Evolutionary conservation across 108 stramenopile species (phyloP), one percentile per base, ranked within the genome.

Genomic region (Stephanodiscus triporus): DNA sequence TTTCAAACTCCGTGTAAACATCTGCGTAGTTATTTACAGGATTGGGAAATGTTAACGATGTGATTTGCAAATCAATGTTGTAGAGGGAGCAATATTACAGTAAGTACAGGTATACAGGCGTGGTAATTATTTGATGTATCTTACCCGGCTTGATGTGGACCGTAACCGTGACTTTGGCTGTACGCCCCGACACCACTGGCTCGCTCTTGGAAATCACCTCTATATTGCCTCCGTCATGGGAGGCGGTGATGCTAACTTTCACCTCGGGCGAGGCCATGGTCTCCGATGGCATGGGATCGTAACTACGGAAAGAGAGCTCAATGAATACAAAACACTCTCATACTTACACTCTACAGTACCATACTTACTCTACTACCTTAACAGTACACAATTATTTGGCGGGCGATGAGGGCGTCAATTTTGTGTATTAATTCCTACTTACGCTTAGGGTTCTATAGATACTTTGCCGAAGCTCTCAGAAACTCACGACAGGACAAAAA

Each of bases 221-320:
- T 66, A 91, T 88, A 78, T 94, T 94, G 2, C 90, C 93, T 20
- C 93, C 90, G 63, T 94, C 93, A 76, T 88, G 91, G 42, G 87
- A 60, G 70, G 87, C 83, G 59, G 86, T 87, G 55, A 94, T 88
- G 75, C 82, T 76, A 32, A 89, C 63, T 57, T 75, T 66, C 11
- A 66, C 42, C 27, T 22, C 38, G 27, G 56, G 0, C 20, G 51
- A 53, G 51, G 56, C 16, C 56, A 29, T 57, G 56, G 9, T 57
- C n/a, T n/a, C n/a, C n/a, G n/a, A n/a, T n/a, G n/a, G n/a, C n/a
- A n/a, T n/a, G n/a, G n/a, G n/a, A n/a, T n/a, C n/a, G n/a, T n/a
- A n/a, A n/a, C n/a, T n/a, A n/a, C n/a, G n/a, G n/a, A n/a, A n/a
- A n/a, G n/a, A n/a, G n/a, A 50, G 20, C 20, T 50, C 17, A 4